These are phyloP conservation scores for Ophiocordyceps camponoti-saundersi DNA, from an alignment of 2,329 filamentous ascomycete species.

Conservation along the genomic window DNA sequence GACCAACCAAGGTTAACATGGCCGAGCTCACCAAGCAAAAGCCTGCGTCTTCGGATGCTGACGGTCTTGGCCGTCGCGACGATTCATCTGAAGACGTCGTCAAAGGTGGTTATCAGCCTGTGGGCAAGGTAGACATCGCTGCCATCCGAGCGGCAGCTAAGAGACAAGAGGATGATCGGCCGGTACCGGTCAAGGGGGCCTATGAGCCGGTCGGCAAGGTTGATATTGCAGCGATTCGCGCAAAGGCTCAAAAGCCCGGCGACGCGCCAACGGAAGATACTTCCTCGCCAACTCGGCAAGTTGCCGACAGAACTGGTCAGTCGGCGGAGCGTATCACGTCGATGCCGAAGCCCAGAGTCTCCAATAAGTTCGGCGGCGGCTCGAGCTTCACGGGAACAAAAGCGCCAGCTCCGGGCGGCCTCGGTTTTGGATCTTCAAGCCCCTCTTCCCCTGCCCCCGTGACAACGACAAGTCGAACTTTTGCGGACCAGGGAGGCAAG, in stretches of 20 bases:
- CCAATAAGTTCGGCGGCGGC: constrained; percentile 66
- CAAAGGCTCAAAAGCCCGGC: constrained; percentile 55
- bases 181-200: constrained; percentile 72
- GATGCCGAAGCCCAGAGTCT: constrained; percentile 86
- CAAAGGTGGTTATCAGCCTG: constrained; percentile 74
- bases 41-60: constrained; percentile 46
- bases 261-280: constrained; percentile 16
- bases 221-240: constrained; percentile 85
- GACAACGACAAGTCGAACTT: constrained; percentile 74
- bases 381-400: constrained; percentile 75
- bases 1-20: constrained; percentile 91
- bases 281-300: constrained; percentile 32
- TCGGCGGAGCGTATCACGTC: constrained; percentile 74
- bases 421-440: constrained; percentile 43
- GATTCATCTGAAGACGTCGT: constrained; percentile 47
- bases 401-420: constrained; percentile 58
- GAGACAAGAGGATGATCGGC: constrained; percentile 59
- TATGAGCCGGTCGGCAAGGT: constrained; percentile 95
- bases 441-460: constrained; percentile 42
- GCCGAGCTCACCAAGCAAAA: constrained; percentile 64
- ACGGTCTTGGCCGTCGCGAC: constrained; percentile 25
- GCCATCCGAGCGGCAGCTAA: constrained; percentile 65
- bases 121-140: constrained; percentile 95
- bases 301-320: constrained; percentile 55
- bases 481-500: constrained; percentile 88